Conservation (phyloP, 2,329 filamentous ascomycete genomes). For the Ophiocordyceps sinensis region DNA sequence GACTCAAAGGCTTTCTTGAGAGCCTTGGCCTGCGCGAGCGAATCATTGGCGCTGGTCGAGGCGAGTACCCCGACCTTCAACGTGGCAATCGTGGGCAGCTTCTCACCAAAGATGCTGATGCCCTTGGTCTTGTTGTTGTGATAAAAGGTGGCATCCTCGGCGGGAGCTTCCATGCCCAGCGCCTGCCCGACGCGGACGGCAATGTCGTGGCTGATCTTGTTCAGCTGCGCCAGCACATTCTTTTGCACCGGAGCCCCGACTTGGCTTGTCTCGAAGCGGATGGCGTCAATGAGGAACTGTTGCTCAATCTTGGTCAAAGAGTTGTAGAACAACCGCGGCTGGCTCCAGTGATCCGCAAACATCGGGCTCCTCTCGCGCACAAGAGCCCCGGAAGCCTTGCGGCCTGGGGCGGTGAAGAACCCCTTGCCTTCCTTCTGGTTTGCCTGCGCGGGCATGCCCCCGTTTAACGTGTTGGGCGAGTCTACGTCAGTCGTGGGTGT, state of each 20-base stretch:
- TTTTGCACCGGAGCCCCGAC: constrained; percentile 44
- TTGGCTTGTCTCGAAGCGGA: constrained; percentile 55
- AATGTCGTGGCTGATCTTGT: constrained; percentile 52
- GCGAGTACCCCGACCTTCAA: constrained; percentile 50
- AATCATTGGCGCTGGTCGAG: constrained; percentile 23
- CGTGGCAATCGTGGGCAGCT: constrained; percentile 44
- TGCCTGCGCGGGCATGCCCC: constrained; percentile 48
- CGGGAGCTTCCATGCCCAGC: constrained; percentile 43
- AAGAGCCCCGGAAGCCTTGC: constrained; percentile 36
- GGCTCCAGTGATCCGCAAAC: constrained; percentile 59
- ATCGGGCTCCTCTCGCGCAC: constrained; percentile 44
- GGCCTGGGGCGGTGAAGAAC: constrained; percentile 54
- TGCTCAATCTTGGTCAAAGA: constrained; percentile 50
- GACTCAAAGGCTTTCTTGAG: constrained; percentile 34
- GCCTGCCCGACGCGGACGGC: constrained; percentile 48
- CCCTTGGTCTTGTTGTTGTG: constrained; percentile 50
- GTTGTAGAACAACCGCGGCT: constrained; percentile 62
- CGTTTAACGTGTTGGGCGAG: constrained; percentile 52
- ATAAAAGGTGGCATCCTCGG: constrained; percentile 49
- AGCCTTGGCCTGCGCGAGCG: constrained; percentile 30
- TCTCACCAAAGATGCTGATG: constrained; percentile 43
- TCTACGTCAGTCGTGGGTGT: constrained; percentile 20
- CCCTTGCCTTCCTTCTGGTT: constrained; percentile 48
- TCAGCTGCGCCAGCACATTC: constrained; percentile 55
- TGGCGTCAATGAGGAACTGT: constrained; percentile 58